Evolutionary conservation across 345 rosid genomes (phyloP).

Genomic region (Salix dunnii): DNA sequence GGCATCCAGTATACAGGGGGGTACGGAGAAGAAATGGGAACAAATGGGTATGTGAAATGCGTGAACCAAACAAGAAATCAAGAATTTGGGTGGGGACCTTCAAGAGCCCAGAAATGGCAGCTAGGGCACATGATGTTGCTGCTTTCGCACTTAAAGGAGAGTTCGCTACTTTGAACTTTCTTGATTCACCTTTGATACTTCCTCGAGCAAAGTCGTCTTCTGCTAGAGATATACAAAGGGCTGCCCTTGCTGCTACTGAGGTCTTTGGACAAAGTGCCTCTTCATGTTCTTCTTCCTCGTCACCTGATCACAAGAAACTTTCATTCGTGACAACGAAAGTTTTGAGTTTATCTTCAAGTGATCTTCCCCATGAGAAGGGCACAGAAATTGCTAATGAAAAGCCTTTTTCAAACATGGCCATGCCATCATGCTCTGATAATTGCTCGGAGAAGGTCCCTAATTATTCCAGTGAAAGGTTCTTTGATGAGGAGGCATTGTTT

Average conservation of each 20-base stretch:
- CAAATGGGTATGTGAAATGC: constrained; percentile 30
- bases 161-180: constrained; percentile 21
- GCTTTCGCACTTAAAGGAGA: constrained; percentile 26
- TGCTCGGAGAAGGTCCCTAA: neutral
- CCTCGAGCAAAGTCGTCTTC: constrained; percentile 13
- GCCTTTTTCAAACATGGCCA: neutral
- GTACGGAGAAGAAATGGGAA: constrained; percentile 21
- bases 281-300: neutral
- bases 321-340: neutral
- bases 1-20: constrained; percentile 29
- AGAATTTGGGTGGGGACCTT: constrained; percentile 34
- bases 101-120: constrained; percentile 29
- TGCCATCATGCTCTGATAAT: neutral
- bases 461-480: neutral
- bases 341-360: too few species aligned
- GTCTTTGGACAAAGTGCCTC: neutral
- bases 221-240: constrained; percentile 15
- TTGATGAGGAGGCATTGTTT: constrained; percentile 28
- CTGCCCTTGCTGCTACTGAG: constrained; percentile 19
- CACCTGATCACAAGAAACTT: neutral
- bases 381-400: neutral
- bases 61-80: constrained; percentile 21
- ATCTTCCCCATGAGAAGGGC: neutral
- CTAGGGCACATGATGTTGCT: constrained; percentile 35
- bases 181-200: constrained; percentile 9